Evolutionary conservation across 2,329 filamentous ascomycete species (phyloP), one percentile per base, ranked within the genome.

Genomic region (Phialemonium atrogriseum): DNA sequence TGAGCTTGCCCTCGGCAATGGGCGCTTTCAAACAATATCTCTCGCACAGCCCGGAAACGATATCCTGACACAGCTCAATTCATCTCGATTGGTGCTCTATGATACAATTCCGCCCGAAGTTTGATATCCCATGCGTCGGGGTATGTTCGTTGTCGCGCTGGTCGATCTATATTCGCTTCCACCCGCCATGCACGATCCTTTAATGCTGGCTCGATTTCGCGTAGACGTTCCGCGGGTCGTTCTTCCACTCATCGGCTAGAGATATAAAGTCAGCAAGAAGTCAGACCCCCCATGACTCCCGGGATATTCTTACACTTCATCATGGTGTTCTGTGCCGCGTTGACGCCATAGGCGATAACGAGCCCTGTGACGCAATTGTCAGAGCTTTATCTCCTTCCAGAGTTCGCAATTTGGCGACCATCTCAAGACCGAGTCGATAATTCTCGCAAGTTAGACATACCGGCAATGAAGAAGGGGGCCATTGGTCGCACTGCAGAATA

Each of bases 401-500:
- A 34, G 15, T 5, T 27, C 18, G 23, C 10, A 34, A n/a, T n/a
- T n/a, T n/a, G n/a, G n/a, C 27, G 17, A 21, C 24, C 19, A 27
- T 29, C 29, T 31, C 24, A 16, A 28, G 7, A 21, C 20, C 16
- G 16, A 16, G 24, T 38, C 15, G 27, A 23, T 23, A n/a, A 9
- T 23, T 23, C 21, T n/a, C 10, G 29, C 24, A 19, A 20, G 27
- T 14, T 18, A 15, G 33, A 71, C 84, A 58, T 91, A 94, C 89
- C 87, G 60, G 89, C 89, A 63, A 74, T 72, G 73, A 88, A 91
- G 77, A 96, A 96, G 50, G 89, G 89, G 61, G 77, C 78, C 80
- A 93, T 80, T 51, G 89, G 87, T 73, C 77, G 76, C 68, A 85
- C 89, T 96, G 57, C 59, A 54, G 26, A 43, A 41, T 52, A 40